These are phyloP conservation scores for Cruciata laevipes DNA, from an alignment of 257 asterid genomes.

Conservation along the genomic window DNA sequence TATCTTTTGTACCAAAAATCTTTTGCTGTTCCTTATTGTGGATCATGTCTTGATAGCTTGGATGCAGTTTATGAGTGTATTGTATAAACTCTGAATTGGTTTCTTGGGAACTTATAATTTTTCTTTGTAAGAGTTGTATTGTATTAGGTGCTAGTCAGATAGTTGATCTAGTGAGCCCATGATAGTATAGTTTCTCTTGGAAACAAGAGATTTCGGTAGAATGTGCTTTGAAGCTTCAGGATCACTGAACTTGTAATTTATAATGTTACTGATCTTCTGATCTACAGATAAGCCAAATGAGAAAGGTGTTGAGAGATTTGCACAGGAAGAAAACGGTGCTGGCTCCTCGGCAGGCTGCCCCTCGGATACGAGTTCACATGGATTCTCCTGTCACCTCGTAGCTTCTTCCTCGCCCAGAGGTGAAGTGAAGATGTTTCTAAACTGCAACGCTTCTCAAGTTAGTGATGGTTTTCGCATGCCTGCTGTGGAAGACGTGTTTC, in stretches of 20 bases:
- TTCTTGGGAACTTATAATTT: neutral
- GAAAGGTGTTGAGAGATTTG: conserved; percentile 16
- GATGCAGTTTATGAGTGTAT: neutral
- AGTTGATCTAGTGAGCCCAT: neutral
- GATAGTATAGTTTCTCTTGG: neutral
- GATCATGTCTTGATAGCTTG: neutral
- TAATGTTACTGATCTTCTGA: neutral
- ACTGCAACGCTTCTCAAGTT: conserved; percentile 15
- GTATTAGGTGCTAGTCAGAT: neutral
- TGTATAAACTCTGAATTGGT: neutral
- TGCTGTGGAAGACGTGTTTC: conserved; percentile 18
- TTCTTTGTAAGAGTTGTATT: neutral
- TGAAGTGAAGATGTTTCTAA: conserved; percentile 26
- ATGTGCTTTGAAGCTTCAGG: neutral
- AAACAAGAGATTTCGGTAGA: neutral
- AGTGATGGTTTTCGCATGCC: conserved; percentile 25
- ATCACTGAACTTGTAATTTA: neutral
- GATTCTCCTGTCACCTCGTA: conserved; percentile 6
- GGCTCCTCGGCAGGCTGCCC: neutral
- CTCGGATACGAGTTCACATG: neutral
- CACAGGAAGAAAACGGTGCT: neutral
- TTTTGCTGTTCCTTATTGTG: neutral
- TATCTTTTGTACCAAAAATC: conserved; percentile 2
- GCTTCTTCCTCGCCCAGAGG: conserved; percentile 27
- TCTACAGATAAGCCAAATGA: conserved; percentile 36